Conservation (phyloP, 2,329 filamentous ascomycete species). For the Fusarium coffeatum region DNA sequence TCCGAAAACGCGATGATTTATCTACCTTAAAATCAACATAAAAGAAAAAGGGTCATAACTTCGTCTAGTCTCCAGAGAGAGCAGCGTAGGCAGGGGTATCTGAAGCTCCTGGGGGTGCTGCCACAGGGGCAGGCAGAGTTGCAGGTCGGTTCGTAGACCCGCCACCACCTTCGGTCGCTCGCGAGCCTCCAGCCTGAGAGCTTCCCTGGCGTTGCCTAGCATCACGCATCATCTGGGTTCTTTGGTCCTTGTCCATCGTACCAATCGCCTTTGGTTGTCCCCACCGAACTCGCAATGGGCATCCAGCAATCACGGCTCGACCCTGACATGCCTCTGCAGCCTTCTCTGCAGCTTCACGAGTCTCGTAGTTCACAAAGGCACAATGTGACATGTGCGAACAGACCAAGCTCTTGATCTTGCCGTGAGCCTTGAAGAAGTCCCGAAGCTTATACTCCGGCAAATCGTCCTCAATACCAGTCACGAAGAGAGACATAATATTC, state of each 20-base stretch:
- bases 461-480: constrained; percentile 96
- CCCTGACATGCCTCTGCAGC: constrained; percentile 89
- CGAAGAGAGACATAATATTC: constrained; percentile 91
- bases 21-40: constrained; percentile 19
- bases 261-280: constrained; percentile 92
- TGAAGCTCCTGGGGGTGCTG: constrained; percentile 81
- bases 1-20: constrained; percentile 40
- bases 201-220: constrained; percentile 60
- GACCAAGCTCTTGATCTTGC: constrained; percentile 90
- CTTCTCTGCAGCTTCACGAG: constrained; percentile 83
- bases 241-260: constrained; percentile 87
- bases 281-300: constrained; percentile 91
- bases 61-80: constrained; percentile 78
- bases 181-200: constrained; percentile 27
- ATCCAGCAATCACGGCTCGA: constrained; percentile 88
- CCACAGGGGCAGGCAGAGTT: constrained; percentile 60
- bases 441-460: constrained; percentile 92
- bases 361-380: constrained; percentile 95
- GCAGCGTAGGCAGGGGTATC: constrained; percentile 85
- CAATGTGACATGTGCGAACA: constrained; percentile 98
- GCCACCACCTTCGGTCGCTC: constrained; percentile 49
- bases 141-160: constrained; percentile 43
- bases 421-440: constrained; percentile 88
- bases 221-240: constrained; percentile 82
- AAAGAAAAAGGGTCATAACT: constrained; percentile 37